Conservation (phyloP, 805 yeast species). For the Candida palmyrensis region DNA sequence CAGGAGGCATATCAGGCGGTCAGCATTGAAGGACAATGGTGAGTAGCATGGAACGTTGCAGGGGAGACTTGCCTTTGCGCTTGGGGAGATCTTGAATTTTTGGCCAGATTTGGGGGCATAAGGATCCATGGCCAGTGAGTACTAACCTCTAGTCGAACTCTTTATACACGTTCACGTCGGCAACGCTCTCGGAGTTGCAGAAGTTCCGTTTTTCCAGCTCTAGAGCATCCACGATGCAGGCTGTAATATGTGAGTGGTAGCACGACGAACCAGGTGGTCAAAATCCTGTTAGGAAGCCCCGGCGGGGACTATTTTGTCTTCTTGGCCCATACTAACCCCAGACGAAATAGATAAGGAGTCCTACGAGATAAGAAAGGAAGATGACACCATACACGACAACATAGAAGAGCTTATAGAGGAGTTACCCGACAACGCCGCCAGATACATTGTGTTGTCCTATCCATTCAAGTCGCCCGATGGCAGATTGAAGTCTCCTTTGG, state of each 20-base stretch:
- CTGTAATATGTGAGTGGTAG: constrained; percentile 55
- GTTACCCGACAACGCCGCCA: constrained; percentile 76
- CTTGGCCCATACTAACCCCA: constrained; percentile 1
- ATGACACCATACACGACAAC: constrained; percentile 41
- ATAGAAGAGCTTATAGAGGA: constrained; percentile 67
- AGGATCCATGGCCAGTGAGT: too few species aligned
- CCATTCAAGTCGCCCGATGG: constrained; percentile 72
- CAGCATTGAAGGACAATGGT: too few species aligned
- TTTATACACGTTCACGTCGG: constrained; percentile 58
- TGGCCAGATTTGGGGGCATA: too few species aligned
- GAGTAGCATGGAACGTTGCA: too few species aligned
- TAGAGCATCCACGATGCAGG: constrained; percentile 56
- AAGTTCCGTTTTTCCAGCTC: constrained; percentile 74
- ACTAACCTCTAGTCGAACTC: constrained; percentile 20
- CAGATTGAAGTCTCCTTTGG: constrained; percentile 65
- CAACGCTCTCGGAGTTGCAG: constrained; percentile 53
- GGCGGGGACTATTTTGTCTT: neutral
- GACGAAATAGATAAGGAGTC: constrained; percentile 53
- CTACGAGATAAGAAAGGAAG: constrained; percentile 48
- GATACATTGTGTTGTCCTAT: constrained; percentile 71
- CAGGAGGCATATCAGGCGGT: too few species aligned
- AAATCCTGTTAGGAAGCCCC: neutral
- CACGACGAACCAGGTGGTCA: too few species aligned
- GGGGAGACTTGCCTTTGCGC: too few species aligned
- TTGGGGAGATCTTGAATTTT: too few species aligned